These are phyloP conservation scores for Pachysolen tannophilus DNA, from an alignment of 805 yeast genomes.

Conservation along the genomic window DNA sequence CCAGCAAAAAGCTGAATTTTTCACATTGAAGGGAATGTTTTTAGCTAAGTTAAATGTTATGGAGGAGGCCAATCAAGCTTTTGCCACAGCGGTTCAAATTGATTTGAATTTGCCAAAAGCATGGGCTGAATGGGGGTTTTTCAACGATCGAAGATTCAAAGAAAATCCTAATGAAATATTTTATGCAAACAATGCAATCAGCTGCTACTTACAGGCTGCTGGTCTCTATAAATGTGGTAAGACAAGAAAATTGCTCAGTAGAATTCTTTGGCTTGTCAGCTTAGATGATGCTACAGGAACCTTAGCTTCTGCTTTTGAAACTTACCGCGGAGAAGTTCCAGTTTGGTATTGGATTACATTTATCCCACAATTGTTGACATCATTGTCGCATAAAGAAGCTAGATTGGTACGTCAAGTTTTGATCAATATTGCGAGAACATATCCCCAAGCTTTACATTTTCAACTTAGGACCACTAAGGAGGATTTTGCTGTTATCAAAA, in stretches of 20 bases:
- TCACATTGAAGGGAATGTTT: conserved; percentile 97
- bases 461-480: conserved; percentile 93
- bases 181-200: conserved; percentile 87
- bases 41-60: conserved; percentile 81
- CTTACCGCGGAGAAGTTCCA: conserved; percentile 92
- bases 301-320: conserved; percentile 79
- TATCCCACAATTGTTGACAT: conserved; percentile 87
- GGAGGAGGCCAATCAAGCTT: conserved; percentile 96
- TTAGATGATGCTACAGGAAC: conserved; percentile 81
- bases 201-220: conserved; percentile 96
- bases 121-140: conserved; percentile 99
- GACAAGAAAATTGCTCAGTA: conserved; percentile 77
- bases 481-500: conserved; percentile 80
- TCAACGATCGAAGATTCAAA: conserved; percentile 80
- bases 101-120: conserved; percentile 94
- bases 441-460: conserved; percentile 96
- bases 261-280: conserved; percentile 89
- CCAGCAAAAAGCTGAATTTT: conserved; percentile 96
- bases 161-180: conserved; percentile 75
- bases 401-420: conserved; percentile 79
- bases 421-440: conserved; percentile 88
- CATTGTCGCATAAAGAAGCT: conserved; percentile 88
- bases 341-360: conserved; percentile 99
- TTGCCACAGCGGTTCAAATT: conserved; percentile 95
- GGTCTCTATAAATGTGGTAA: conserved; percentile 91